These are phyloP conservation scores for Tetratostichococcus sp. DNA, from an alignment of 139 green algal genomes.

Conservation along the genomic window DNA sequence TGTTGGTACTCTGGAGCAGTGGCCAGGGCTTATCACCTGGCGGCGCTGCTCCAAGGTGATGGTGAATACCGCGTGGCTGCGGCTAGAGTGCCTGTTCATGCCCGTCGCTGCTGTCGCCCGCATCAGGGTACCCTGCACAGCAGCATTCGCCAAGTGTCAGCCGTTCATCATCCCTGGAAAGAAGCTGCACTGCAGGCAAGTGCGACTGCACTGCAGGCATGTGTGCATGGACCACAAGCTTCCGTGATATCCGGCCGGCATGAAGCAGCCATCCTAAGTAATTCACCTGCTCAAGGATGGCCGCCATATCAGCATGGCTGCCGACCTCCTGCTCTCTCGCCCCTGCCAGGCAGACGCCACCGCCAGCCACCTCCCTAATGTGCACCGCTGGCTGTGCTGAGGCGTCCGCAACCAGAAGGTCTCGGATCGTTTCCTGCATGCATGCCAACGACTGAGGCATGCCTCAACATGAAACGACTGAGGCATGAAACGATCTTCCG, in stretches of 20 bases:
- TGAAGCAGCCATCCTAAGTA: too few relatives aligned
- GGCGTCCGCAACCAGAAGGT: constrained; percentile 58
- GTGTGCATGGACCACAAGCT: too few relatives aligned
- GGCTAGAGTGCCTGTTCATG: constrained; percentile 85
- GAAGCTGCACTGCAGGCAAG: too few relatives aligned
- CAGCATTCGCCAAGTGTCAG: not conserved
- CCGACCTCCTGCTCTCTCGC: constrained; percentile 75
- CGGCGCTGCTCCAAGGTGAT: constrained; percentile 92
- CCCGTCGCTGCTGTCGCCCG: constrained; percentile 76
- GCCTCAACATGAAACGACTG: too few relatives aligned
- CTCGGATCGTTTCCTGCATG: constrained; percentile 77
- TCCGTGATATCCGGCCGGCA: too few relatives aligned
- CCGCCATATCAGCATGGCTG: constrained; percentile 70
- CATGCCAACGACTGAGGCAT: not conserved
- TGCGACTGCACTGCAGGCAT: not conserved
- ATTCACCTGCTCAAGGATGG: constrained; percentile 62
- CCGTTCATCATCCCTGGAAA: not conserved
- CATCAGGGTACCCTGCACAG: constrained; percentile 56
- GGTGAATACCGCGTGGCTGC: constrained; percentile 97
- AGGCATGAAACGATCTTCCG: too few relatives aligned
- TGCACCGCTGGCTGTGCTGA: constrained; percentile 38
- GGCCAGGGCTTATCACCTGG: too few relatives aligned
- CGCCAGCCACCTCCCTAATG: constrained; percentile 71
- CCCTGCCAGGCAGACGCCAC: constrained; percentile 73
- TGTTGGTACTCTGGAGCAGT: not conserved